Evolutionary conservation across 768 basidiomycete genomes (phyloP).

Genomic region (Hortiboletus flavorubellus): DNA sequence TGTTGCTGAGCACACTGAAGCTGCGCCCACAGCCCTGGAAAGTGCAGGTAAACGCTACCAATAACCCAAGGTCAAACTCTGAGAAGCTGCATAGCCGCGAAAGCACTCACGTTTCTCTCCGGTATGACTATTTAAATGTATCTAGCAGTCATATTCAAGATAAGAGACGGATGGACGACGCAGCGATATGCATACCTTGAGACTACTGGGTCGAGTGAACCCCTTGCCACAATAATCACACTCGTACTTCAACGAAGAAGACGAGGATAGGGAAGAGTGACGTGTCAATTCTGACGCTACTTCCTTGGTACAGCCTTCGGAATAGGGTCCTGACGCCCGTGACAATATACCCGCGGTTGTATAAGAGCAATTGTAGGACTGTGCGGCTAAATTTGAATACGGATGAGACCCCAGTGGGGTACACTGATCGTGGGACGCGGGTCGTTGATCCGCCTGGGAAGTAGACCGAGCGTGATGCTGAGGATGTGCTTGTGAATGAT

Average conservation of each 20-base stretch:
- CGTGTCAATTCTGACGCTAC: constrained; percentile 10
- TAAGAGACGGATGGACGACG: not conserved
- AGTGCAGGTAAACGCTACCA: constrained; percentile 70
- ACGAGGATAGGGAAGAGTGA: constrained; percentile 18
- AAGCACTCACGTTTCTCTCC: constrained; percentile 73
- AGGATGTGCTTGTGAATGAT: constrained; percentile 21
- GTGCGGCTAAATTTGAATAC: constrained; percentile 23
- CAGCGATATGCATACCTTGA: constrained; percentile 50
- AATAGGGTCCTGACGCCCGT: constrained; percentile 18
- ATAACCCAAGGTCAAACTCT: constrained; percentile 9
- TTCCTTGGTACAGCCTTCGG: constrained; percentile 14
- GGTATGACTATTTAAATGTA: constrained; percentile 81
- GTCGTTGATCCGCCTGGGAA: constrained; percentile 26
- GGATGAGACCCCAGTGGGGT: constrained; percentile 22
- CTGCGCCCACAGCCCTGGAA: constrained; percentile 72
- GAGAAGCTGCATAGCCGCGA: constrained; percentile 1
- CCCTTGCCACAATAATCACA: constrained; percentile 77
- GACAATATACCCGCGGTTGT: constrained; percentile 15
- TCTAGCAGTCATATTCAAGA: constrained; percentile 41
- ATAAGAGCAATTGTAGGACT: constrained; percentile 19
- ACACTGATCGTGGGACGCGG: constrained; percentile 29
- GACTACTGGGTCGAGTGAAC: constrained; percentile 79
- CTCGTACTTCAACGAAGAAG: constrained; percentile 59
- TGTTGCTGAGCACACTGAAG: constrained; percentile 86
- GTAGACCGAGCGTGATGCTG: constrained; percentile 27